These are phyloP conservation scores for Iberis pinnata DNA, from an alignment of 345 rosid genomes.

Conservation along the genomic window DNA sequence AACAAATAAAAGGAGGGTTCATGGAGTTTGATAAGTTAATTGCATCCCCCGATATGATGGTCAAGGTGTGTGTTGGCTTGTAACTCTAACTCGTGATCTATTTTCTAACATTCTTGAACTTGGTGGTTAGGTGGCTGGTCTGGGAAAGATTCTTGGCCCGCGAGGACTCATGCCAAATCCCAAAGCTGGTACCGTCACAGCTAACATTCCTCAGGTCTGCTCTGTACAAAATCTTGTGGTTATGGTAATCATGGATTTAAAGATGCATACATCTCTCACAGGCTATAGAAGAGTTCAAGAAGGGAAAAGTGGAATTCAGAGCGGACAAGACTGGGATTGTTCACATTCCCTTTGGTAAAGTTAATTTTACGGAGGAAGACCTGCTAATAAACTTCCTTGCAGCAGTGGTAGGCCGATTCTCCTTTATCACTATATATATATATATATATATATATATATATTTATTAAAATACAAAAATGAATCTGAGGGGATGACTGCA, in stretches of 20 bases:
- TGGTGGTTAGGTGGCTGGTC: constrained; percentile 71
- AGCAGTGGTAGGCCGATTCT: constrained; percentile 50
- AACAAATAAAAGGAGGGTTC: constrained; percentile 87
- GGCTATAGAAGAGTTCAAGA: constrained; percentile 95
- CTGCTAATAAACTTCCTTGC: constrained; percentile 74
- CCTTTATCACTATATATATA: not conserved
- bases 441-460: not conserved
- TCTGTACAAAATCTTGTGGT: constrained; percentile 1
- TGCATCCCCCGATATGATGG: constrained; percentile 99
- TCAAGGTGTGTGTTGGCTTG: constrained; percentile 55
- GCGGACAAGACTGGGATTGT: constrained; percentile 99
- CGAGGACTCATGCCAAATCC: constrained; percentile 99
- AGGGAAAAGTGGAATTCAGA: constrained; percentile 87
- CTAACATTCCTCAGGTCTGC: constrained; percentile 80
- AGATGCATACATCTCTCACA: constrained; percentile 31
- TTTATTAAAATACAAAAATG: not conserved
- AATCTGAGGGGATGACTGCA: constrained; percentile 33
- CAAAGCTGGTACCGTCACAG: constrained; percentile 90
- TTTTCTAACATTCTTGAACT: constrained; percentile 12
- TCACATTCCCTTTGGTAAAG: constrained; percentile 87
- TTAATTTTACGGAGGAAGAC: constrained; percentile 67
- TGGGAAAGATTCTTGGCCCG: constrained; percentile 97
- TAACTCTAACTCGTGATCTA: not conserved
- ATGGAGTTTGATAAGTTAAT: constrained; percentile 94
- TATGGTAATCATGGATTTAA: constrained; percentile 3